phyloP scores from a whole-genome alignment of 768 basidiomycete species.

The Piloderma croceum region DNA sequence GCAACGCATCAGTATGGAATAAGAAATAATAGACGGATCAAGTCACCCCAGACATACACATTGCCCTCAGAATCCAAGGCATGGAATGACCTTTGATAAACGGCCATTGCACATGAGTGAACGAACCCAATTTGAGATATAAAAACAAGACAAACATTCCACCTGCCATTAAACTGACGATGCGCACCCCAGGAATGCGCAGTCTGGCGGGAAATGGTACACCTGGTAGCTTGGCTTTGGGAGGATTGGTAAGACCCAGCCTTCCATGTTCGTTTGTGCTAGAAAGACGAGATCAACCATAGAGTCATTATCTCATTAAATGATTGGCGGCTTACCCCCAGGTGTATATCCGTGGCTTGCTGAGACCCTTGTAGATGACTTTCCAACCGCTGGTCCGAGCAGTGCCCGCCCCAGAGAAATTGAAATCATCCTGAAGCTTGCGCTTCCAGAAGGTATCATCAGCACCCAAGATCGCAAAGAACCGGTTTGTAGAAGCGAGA shows the following conservation, averaged over 20 bases:
- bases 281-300: slow-evolving; percentile 3
- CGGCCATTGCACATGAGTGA: too few relatives aligned
- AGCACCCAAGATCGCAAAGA: slow-evolving; percentile 52
- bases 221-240: slow-evolving; percentile 26
- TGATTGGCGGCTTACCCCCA: slow-evolving; percentile 60
- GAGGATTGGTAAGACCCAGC: slow-evolving; percentile 46
- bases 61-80: slow-evolving; percentile 72
- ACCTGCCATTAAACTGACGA: slow-evolving; percentile 72
- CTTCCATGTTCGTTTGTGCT: slow-evolving; percentile 63
- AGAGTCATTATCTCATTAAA: too few relatives aligned
- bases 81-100: slow-evolving; percentile 67
- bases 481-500: slow-evolving; percentile 58
- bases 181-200: slow-evolving; percentile 49
- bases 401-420: slow-evolving; percentile 66
- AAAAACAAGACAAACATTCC: slow-evolving; percentile 57
- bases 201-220: slow-evolving; percentile 66
- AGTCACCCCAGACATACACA: slow-evolving; percentile 77
- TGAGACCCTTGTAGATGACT: slow-evolving; percentile 69
- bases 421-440: slow-evolving; percentile 64
- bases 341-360: slow-evolving; percentile 44
- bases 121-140: too few relatives aligned
- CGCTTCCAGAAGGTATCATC: slow-evolving; percentile 81
- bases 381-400: slow-evolving; percentile 78
- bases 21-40: slow-evolving; percentile 1
- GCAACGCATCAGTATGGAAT: slow-evolving; percentile 5